These are phyloP conservation scores for Amanita inopinata DNA, from an alignment of 768 basidiomycete genomes.

Conservation along the genomic window DNA sequence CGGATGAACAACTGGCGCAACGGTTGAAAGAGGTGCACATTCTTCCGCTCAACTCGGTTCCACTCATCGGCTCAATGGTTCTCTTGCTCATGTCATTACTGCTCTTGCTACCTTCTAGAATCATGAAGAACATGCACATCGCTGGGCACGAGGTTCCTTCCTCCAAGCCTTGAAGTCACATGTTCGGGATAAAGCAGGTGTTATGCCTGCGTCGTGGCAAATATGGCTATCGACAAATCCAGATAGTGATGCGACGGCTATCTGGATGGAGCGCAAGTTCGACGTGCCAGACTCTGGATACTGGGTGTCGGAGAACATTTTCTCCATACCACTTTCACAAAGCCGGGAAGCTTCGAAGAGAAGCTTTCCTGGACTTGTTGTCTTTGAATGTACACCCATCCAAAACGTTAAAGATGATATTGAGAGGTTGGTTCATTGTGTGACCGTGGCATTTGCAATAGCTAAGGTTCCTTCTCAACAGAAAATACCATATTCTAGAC, in stretches of 20 bases:
- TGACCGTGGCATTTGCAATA: conserved; percentile 1
- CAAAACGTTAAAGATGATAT: conserved; percentile 54
- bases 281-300: conserved; percentile 52
- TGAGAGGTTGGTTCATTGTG: conserved; percentile 40
- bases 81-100: conserved; percentile 11
- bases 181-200: conserved; percentile 23
- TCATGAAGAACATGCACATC: conserved; percentile 55
- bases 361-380: conserved; percentile 53
- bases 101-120: conserved; percentile 36
- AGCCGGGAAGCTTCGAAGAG: conserved; percentile 13
- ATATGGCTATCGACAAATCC: conserved; percentile 72
- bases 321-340: conserved; percentile 44
- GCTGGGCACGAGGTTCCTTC: conserved; percentile 73
- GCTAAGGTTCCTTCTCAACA: conserved; percentile 16
- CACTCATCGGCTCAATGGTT: conserved; percentile 13
- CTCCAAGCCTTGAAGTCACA: conserved; percentile 34
- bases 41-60: conserved; percentile 13
- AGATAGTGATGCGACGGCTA: conserved; percentile 65
- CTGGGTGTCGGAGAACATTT: conserved; percentile 51
- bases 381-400: conserved; percentile 70
- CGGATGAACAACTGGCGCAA: conserved; percentile 55
- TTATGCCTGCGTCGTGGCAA: conserved; percentile 38
- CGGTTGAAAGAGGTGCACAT: conserved; percentile 58
- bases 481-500: conserved; percentile 63
- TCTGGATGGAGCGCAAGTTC: conserved; percentile 75